These are phyloP conservation scores for Oxalis stricta DNA, from an alignment of 441 rosid genomes.

Conservation along the genomic window DNA sequence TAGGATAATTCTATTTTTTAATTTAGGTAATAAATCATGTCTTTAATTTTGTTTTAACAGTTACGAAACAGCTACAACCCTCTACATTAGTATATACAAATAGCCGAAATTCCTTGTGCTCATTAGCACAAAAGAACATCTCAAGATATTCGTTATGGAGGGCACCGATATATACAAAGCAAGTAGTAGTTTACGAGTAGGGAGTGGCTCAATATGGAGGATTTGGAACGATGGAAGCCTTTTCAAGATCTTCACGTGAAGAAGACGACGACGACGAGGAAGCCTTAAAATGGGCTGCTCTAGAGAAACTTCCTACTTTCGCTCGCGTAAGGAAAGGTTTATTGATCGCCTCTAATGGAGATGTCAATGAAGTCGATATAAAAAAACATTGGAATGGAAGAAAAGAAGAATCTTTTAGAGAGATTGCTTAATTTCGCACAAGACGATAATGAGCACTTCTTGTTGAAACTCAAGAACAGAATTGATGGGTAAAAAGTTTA, in stretches of 20 bases:
- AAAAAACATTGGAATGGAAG: conserved; percentile 31
- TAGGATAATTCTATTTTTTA: too few relatives aligned
- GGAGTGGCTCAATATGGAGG: conserved; percentile 26
- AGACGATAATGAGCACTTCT: conserved; percentile 48
- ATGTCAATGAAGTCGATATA: conserved; percentile 26
- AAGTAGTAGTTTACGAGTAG: conserved; percentile 13
- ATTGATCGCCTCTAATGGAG: conserved; percentile 19
- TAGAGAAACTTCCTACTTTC: conserved; percentile 60
- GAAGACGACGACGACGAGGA: conserved; percentile 56
- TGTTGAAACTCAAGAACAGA: conserved; percentile 48
- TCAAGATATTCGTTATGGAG: too few relatives aligned
- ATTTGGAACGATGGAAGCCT: conserved; percentile 16
- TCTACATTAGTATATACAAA: too few relatives aligned
- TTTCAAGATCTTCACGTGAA: conserved; percentile 32
- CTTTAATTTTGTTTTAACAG: too few relatives aligned
- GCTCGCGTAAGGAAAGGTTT: conserved; percentile 51
- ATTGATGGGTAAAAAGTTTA: conserved; percentile 30
- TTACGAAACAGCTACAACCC: too few relatives aligned
- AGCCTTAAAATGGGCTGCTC: conserved; percentile 56
- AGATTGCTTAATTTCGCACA: conserved; percentile 38
- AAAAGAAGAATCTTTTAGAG: conserved; percentile 33
- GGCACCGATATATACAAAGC: conserved; percentile 13
- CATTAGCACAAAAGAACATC: too few relatives aligned
- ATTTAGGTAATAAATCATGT: too few relatives aligned
- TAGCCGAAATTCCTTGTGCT: too few relatives aligned